These are phyloP conservation scores for Albifimbria verrucaria DNA, from an alignment of 2,329 filamentous ascomycete genomes.

Conservation along the genomic window DNA sequence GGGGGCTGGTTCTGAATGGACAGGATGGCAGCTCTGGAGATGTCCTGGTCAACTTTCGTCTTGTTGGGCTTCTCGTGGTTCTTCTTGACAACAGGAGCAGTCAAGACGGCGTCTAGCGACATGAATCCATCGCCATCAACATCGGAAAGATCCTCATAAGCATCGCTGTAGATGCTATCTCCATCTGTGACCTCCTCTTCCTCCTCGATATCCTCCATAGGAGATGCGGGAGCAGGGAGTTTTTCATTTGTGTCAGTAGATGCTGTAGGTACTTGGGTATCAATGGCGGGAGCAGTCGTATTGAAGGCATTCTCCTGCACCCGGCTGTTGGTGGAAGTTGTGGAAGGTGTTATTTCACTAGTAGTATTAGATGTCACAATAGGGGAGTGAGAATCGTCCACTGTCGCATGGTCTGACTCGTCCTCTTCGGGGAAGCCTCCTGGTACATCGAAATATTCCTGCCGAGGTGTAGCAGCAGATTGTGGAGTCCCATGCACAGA, in stretches of 20 bases:
- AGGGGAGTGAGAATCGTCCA: not conserved
- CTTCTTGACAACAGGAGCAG: conserved; percentile 42
- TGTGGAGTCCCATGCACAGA: conserved; percentile 16
- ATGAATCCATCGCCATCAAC: conserved; percentile 64
- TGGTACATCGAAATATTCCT: conserved; percentile 49
- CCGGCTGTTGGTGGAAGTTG: not conserved
- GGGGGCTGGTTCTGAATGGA: not conserved
- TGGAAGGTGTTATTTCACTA: not conserved
- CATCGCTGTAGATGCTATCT: conserved; percentile 69
- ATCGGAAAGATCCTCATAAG: conserved; percentile 69
- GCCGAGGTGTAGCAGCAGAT: conserved; percentile 13
- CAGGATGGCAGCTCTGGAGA: conserved; percentile 1
- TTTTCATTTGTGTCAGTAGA: not conserved
- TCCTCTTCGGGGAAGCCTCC: conserved; percentile 54
- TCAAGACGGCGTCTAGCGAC: conserved; percentile 70
- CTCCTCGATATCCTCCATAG: conserved; percentile 32
- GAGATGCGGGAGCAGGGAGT: conserved; percentile 10
- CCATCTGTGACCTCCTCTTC: conserved; percentile 45
- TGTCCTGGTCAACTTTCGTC: conserved; percentile 14
- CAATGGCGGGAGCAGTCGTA: too few species aligned
- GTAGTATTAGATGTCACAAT: too few species aligned
- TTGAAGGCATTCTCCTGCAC: too few species aligned
- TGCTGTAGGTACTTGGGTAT: not conserved
- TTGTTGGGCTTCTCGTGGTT: conserved; percentile 20
- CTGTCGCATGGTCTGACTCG: not conserved